Percentiles rank a stretch among this genome's conserved stretches.
These are phyloP conservation scores for Tanozyma kutaoensis DNA, from an alignment of 805 yeast species.

Conservation along the genomic window DNA sequence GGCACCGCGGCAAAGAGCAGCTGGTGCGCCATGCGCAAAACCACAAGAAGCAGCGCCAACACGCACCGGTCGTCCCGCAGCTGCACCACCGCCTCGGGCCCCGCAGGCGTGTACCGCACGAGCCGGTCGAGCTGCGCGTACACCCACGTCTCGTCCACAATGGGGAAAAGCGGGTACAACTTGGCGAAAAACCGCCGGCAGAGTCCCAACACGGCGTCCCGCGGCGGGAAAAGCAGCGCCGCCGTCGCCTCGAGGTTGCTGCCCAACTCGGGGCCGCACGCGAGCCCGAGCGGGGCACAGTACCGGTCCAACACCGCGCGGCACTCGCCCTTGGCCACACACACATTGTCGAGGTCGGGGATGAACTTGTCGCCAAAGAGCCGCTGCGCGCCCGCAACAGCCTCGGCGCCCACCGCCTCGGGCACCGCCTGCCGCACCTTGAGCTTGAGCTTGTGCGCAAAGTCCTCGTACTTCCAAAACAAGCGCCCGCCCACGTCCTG, in stretches of 20 bases:
- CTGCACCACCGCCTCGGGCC: not conserved
- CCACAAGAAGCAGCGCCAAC: slow-evolving; percentile 5
- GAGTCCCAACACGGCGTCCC: slow-evolving; percentile 3
- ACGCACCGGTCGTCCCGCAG: slow-evolving; percentile 5
- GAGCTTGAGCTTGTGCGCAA: slow-evolving; percentile 2
- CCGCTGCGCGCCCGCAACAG: slow-evolving; percentile 1
- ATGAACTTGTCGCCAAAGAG: slow-evolving; percentile 1
- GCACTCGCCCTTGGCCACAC: not conserved
- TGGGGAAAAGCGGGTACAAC: slow-evolving; percentile 6
- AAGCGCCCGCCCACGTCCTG: slow-evolving; percentile 8
- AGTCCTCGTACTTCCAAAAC: slow-evolving; percentile 6
- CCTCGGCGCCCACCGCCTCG: not conserved
- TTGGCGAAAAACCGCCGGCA: slow-evolving; percentile 5
- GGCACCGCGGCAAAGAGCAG: slow-evolving; percentile 6
- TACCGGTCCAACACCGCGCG: slow-evolving; percentile 2
- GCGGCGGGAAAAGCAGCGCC: slow-evolving; percentile 4
- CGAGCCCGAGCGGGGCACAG: slow-evolving; percentile 5
- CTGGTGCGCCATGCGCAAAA: slow-evolving; percentile 7
- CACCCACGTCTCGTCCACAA: slow-evolving; percentile 6
- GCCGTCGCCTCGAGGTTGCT: slow-evolving; percentile 3
- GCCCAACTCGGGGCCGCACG: slow-evolving; percentile 1
- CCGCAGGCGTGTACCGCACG: slow-evolving; percentile 1
- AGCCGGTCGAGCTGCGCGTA: slow-evolving; percentile 1
- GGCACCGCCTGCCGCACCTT: slow-evolving; percentile 4
- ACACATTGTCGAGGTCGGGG: not conserved